phyloP scores from a whole-genome alignment of 164 flowering plant genomes.

The Cinnamomum micranthum region DNA sequence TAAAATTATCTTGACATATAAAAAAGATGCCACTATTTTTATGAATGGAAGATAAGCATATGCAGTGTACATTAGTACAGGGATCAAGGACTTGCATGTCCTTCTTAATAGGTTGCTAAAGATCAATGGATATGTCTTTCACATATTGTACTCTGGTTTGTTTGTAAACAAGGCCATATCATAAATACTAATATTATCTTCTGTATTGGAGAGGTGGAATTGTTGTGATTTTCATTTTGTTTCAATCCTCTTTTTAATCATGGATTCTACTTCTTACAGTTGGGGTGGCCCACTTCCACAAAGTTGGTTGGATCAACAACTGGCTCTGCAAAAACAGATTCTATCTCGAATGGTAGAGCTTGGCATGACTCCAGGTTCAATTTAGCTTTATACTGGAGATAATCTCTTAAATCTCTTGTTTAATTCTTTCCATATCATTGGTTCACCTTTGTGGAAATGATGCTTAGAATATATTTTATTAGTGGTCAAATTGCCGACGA shows the following conservation, averaged over 20 bases:
- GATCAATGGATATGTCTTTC: background rate
- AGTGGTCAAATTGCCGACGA: too few species aligned
- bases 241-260: background rate
- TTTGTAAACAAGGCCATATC: background rate
- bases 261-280: constrained; percentile 30
- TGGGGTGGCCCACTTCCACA: constrained; percentile 98
- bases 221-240: background rate
- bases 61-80: background rate
- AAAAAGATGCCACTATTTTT: background rate
- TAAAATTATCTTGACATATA: background rate
- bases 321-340: constrained; percentile 73
- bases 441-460: too few species aligned
- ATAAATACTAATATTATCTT: background rate
- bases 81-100: too few species aligned
- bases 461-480: too few species aligned
- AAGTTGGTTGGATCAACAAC: constrained; percentile 84
- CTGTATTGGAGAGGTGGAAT: background rate
- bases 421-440: background rate
- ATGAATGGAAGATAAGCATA: background rate
- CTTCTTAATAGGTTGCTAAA: too few species aligned
- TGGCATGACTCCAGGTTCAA: constrained; percentile 96
- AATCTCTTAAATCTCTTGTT: background rate
- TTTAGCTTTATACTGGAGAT: constrained; percentile 1
- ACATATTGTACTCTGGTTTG: background rate
- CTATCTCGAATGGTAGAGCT: constrained; percentile 79